Conservation (phyloP, 2,329 filamentous ascomycete species). For the Madurella fahalii region DNA sequence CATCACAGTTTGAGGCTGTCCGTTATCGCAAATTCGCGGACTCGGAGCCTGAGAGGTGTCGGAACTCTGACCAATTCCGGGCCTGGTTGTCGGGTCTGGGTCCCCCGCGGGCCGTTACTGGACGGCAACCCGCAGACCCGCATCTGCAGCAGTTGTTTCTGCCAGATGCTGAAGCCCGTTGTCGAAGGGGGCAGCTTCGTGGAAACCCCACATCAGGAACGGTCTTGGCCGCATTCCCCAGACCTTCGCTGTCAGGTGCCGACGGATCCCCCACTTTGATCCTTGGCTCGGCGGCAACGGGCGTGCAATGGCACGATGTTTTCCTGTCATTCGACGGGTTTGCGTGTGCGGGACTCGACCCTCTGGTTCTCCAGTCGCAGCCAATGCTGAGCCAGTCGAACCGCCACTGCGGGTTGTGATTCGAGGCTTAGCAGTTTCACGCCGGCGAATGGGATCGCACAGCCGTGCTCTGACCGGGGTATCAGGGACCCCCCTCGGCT, state of each 20-base stretch:
- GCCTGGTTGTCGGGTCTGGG: neutral
- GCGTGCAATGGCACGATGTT: slow-evolving; percentile 1
- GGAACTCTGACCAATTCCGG: neutral
- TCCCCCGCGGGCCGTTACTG: slow-evolving; percentile 3
- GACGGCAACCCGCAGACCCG: slow-evolving; percentile 7
- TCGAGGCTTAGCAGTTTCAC: slow-evolving; percentile 23
- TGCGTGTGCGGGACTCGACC: neutral
- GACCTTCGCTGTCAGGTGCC: neutral
- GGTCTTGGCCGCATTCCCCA: neutral
- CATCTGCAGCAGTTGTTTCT: slow-evolving; percentile 4
- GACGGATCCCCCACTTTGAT: neutral
- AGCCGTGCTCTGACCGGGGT: slow-evolving; percentile 16
- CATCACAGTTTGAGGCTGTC: slow-evolving; percentile 8
- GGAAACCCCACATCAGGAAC: neutral
- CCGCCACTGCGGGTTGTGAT: slow-evolving; percentile 20
- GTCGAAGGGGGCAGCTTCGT: neutral
- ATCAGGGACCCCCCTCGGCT: slow-evolving; percentile 9
- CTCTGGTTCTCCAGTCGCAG: neutral
- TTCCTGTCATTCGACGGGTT: neutral
- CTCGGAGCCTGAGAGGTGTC: neutral
- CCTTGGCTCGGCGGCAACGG: slow-evolving; percentile 13
- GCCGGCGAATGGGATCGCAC: slow-evolving; percentile 23
- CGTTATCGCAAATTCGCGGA: slow-evolving; percentile 5
- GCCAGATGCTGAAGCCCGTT: neutral
- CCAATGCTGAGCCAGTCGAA: slow-evolving; percentile 7